phyloP scores from a whole-genome alignment of 1,284 basidiomycete genomes.

The Heterobasidion parviporum region DNA sequence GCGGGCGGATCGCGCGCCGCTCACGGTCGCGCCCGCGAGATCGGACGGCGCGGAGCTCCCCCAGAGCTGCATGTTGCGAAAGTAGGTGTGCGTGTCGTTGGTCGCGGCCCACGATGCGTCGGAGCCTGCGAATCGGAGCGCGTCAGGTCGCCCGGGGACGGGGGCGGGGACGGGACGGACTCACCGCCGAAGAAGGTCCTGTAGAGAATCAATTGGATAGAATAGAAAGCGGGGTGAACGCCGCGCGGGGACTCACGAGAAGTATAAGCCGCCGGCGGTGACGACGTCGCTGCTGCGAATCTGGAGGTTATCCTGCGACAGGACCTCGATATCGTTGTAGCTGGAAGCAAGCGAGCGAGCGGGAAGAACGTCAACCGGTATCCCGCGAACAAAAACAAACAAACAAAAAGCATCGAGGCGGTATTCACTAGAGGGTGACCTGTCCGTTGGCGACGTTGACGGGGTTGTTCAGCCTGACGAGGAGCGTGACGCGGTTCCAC shows the following conservation, averaged over 20 bases:
- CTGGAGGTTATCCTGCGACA: conserved; percentile 44
- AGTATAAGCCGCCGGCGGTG: conserved; percentile 52
- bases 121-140: conserved; percentile 29
- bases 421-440: conserved; percentile 43
- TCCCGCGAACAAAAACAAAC: conserved; percentile 5
- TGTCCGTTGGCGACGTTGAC: conserved; percentile 48
- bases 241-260: conserved; percentile 41
- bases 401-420: not conserved
- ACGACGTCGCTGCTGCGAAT: conserved; percentile 38
- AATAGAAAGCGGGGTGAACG: not conserved
- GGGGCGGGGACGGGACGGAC: conserved; percentile 3
- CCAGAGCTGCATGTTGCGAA: conserved; percentile 57
- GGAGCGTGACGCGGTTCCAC: conserved; percentile 49
- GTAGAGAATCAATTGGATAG: not conserved
- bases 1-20: not conserved
- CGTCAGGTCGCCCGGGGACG: not conserved
- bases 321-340: conserved; percentile 45
- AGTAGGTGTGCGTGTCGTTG: conserved; percentile 55
- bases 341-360: conserved; percentile 28
- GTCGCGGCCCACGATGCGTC: conserved; percentile 61
- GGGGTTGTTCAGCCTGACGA: conserved; percentile 54
- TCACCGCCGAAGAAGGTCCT: conserved; percentile 71
- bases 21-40: conserved; percentile 25
- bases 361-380: not conserved
- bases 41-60: conserved; percentile 38